phyloP scores from a whole-genome alignment of 2,329 filamentous ascomycete genomes.

The Neofusicoccum sp. region DNA sequence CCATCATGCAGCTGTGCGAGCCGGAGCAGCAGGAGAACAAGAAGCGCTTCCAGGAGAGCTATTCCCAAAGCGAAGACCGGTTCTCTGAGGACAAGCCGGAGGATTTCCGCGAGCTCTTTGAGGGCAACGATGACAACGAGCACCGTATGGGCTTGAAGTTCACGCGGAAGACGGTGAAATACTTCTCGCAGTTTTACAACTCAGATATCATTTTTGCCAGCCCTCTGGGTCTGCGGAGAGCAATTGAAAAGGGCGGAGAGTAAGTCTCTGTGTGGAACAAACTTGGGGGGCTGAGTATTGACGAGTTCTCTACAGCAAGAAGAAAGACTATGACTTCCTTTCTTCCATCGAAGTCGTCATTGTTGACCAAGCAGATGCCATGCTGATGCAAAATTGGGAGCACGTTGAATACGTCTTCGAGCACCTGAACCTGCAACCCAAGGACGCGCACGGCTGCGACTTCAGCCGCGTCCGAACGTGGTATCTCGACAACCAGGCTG shows the following conservation, averaged over 20 bases:
- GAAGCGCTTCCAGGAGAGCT: conserved; percentile 85
- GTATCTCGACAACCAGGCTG: conserved; percentile 88
- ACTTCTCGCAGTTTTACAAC: conserved; percentile 92
- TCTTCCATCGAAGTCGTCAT: conserved; percentile 90
- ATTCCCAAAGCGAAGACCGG: conserved; percentile 65
- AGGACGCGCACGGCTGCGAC: conserved; percentile 87
- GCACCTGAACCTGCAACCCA: conserved; percentile 86
- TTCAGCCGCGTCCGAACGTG: conserved; percentile 85
- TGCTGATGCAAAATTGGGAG: conserved; percentile 98
- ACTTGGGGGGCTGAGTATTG: conserved; percentile 35
- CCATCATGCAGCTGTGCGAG: conserved; percentile 71
- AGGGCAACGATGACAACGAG: conserved; percentile 95
- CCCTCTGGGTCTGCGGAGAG: conserved; percentile 83
- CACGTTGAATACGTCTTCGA: conserved; percentile 90
- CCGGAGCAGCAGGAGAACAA: conserved; percentile 94
- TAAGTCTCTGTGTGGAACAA: background rate
- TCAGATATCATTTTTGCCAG: conserved; percentile 93
- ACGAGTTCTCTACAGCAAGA: conserved; percentile 45
- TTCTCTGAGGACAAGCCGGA: conserved; percentile 73
- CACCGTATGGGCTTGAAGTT: conserved; percentile 96
- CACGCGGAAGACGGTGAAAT: conserved; percentile 92
- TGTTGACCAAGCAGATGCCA: conserved; percentile 86
- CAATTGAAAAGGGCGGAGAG: conserved; percentile 73
- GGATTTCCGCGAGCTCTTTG: conserved; percentile 86
- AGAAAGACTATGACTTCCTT: conserved; percentile 81